phyloP scores from a whole-genome alignment of 768 basidiomycete species.

The Termitomyces sp. region DNA sequence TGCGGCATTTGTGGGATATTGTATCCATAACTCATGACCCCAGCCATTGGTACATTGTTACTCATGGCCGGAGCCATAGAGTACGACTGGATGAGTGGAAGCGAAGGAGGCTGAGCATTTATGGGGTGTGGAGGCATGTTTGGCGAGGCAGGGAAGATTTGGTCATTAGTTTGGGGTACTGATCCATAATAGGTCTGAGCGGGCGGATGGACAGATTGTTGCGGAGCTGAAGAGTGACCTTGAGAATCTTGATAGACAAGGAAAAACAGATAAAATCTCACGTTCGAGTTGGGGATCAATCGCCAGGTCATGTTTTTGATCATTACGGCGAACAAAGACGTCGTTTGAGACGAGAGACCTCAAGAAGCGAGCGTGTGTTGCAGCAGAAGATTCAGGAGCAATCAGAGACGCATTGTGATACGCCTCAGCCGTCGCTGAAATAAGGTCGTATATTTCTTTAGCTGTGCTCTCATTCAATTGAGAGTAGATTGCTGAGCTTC shows the following conservation, averaged over 20 bases:
- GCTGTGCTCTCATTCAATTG: constrained; percentile 57
- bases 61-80: not conserved
- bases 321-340: constrained; percentile 43
- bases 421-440: constrained; percentile 68
- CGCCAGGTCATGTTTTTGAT: constrained; percentile 32
- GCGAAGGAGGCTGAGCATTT: constrained; percentile 21
- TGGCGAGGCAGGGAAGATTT: constrained; percentile 33
- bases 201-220: constrained; percentile 10
- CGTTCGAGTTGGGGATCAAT: constrained; percentile 56
- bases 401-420: constrained; percentile 67
- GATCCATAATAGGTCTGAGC: constrained; percentile 24
- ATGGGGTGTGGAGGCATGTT: constrained; percentile 20
- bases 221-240: constrained; percentile 16
- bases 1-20: constrained; percentile 31
- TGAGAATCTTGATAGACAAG: constrained; percentile 1
- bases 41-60: constrained; percentile 7
- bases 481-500: constrained; percentile 50
- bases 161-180: not conserved
- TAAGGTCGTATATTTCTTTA: constrained; percentile 59
- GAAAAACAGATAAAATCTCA: constrained; percentile 20
- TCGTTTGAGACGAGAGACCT: constrained; percentile 63
- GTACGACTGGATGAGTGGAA: not conserved
- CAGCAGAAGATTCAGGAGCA: constrained; percentile 58
- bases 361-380: constrained; percentile 76
- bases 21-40: constrained; percentile 21